Percentiles rank a stretch among this genome's conserved stretches.
phyloP scores from a whole-genome alignment of 106 monocot species.

The Posidonia australis region DNA sequence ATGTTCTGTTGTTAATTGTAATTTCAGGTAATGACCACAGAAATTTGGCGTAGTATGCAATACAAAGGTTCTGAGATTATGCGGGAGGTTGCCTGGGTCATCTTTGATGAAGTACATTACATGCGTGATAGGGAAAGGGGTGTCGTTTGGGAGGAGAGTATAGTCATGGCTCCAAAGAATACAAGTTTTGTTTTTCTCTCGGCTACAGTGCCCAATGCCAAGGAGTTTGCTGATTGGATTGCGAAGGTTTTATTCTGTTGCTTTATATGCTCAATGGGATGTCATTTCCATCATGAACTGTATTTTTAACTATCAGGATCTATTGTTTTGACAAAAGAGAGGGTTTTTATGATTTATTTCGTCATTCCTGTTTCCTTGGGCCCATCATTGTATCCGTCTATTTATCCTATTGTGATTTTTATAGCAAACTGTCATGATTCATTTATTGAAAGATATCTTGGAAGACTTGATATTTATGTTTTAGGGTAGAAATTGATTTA shows the following conservation, averaged over 20 bases:
- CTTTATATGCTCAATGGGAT: background rate
- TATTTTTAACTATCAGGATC: background rate
- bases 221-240: constrained; percentile 98
- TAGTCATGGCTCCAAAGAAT: constrained; percentile 95
- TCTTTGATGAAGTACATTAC: constrained; percentile 97
- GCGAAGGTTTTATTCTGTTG: constrained; percentile 56
- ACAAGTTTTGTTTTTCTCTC: constrained; percentile 92
- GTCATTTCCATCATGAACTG: background rate
- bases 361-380: too few species aligned
- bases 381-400: too few species aligned
- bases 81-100: constrained; percentile 94
- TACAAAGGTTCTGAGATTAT: constrained; percentile 92
- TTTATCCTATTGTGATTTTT: too few species aligned
- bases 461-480: too few species aligned
- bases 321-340: too few species aligned
- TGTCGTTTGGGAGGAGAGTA: constrained; percentile 98
- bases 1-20: background rate
- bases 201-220: constrained; percentile 96
- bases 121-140: constrained; percentile 98
- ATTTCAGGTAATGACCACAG: constrained; percentile 92
- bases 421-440: too few species aligned
- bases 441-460: too few species aligned
- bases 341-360: too few species aligned
- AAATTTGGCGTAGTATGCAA: constrained; percentile 98
- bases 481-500: too few species aligned